Base-by-base conservation (phyloP, 176 grass and related monocot species). In the Pontederia paniculata region DNA sequence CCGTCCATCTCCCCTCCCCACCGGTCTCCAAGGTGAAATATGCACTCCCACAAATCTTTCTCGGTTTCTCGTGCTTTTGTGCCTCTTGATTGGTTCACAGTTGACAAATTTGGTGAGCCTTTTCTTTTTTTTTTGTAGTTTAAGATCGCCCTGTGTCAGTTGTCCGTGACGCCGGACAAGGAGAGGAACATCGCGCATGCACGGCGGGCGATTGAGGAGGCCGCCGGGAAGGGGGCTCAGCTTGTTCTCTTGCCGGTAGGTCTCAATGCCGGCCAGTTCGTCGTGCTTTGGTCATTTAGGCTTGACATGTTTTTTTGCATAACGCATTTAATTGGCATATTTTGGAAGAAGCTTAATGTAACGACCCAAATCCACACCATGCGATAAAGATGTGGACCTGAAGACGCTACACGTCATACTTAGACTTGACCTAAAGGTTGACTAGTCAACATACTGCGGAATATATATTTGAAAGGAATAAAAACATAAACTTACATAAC, bases 131-230 rank as follows among this genome's bases (percentile, higher is more conserved):
- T 77, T 48, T 1, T 23, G 70, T 76, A 98, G 93, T 91, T 98
- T 69, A 91, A 84, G 66, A 85, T 98, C 71, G 93, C 86, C 17
- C 66, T 98, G 58, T 98, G 93, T 73, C 93, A 98, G 67, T 52
- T 98, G 21, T 76, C 93, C 5, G 86, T 88, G 17, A 98, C 83
- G 14, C 42, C 60, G 64, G 93, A 98, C 53, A 98, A 98, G 80
- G 75, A 66, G 45, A 76, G 80, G 60, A 98, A 98, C 53, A 91
- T 98, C 65, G 76, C 72, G 1, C 83, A 76, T 54, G 86, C 93
- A 66, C 93, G 86, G 16, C 53, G 58, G 5, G 77, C 86, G 25
- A 98, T 98, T 55, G 77, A 88, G 77, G 68, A 60, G 17, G 93
- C 93, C 0, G 80, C 80, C 37, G 54, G 61, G 17, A 80, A 84